These are phyloP conservation scores for Xylaria sp. DNA, from an alignment of 495 filamentous ascomycete genomes.

Conservation along the genomic window DNA sequence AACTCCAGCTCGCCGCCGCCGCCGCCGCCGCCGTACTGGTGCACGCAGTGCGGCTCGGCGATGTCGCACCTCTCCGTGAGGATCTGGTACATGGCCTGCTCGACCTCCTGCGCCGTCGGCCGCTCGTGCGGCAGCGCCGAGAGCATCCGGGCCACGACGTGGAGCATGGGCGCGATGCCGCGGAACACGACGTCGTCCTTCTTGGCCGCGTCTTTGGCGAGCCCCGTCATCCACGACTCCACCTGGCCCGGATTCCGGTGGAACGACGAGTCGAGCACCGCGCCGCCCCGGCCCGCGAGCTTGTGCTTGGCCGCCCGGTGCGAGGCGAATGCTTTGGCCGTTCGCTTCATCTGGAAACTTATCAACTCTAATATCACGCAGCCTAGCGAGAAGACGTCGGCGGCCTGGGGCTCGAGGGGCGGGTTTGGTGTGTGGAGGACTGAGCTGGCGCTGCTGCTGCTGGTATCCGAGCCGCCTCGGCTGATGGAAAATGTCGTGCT, in stretches of 20 bases:
- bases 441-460: slow-evolving; percentile 35
- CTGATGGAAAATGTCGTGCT: slow-evolving; percentile 47
- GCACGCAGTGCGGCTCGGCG: slow-evolving; percentile 54
- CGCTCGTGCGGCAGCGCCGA: slow-evolving; percentile 51
- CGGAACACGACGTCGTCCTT: slow-evolving; percentile 63
- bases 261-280: slow-evolving; percentile 78
- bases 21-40: slow-evolving; percentile 48
- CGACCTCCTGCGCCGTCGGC: slow-evolving; percentile 53
- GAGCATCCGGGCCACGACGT: slow-evolving; percentile 55
- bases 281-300: slow-evolving; percentile 68
- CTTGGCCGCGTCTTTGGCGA: slow-evolving; percentile 72
- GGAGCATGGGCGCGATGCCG: slow-evolving; percentile 56
- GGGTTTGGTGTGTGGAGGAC: slow-evolving; percentile 45
- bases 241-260: slow-evolving; percentile 82
- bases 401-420: slow-evolving; percentile 54
- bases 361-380: slow-evolving; percentile 74
- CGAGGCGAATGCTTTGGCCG: slow-evolving; percentile 70
- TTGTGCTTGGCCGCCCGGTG: slow-evolving; percentile 76
- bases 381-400: slow-evolving; percentile 81
- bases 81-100: slow-evolving; percentile 52
- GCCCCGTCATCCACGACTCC: slow-evolving; percentile 73
- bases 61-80: slow-evolving; percentile 52
- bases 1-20: slow-evolving; percentile 43
- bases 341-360: slow-evolving; percentile 75
- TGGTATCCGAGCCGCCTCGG: slow-evolving; percentile 37